Evolutionary conservation across 495 filamentous ascomycete species (phyloP), one percentile per base, ranked within the genome.

Genomic region (Thozetella sp.): DNA sequence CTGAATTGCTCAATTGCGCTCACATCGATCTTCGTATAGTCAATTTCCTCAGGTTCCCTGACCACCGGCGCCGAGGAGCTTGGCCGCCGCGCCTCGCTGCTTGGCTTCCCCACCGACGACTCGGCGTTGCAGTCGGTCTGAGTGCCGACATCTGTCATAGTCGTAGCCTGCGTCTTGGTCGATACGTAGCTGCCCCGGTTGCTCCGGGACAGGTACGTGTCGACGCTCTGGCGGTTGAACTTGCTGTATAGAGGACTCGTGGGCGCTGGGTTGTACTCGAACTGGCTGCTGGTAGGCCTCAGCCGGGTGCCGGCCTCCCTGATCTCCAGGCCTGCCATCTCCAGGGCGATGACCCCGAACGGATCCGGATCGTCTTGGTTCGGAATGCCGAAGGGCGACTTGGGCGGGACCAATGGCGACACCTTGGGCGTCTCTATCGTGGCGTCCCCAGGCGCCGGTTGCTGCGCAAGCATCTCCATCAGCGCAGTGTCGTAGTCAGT

Each of bases 261-360:
- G 0, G 90, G 88, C 51, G 80, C 87, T 20, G 92, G 91, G 59
- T 86, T 84, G 77, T 88, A 96, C 67, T 92, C 89, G 71, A 97
- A 96, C 57, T 86, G 83, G 22, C 89, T 90, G 71, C 83, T 88
- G 26, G 80, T 82, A 19, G 93, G 90, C 37, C 91, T 80, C 22
- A 78, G 71, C 46, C 83, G 83, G 1, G 90, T 88, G 20, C 91
- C 92, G 17, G 93, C 93, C 78, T 96, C 93, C 48, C 90, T 83
- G 63, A 97, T 93, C 64, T 93, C 89, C 51, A 97, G 79, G 10
- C 93, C 93, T 64, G 90, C 88, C 63, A 90, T 87, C 72, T 95
- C 90, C 40, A 97, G 75, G 25, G 93, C 92, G 25, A 90, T 85
- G 22, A 97, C 90, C 20, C 93, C 93, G 67, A 89, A 97, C 15